Evolutionary conservation across 73 alveolate genomes (phyloP).

Genomic region (Paramecium octaurelia): DNA sequence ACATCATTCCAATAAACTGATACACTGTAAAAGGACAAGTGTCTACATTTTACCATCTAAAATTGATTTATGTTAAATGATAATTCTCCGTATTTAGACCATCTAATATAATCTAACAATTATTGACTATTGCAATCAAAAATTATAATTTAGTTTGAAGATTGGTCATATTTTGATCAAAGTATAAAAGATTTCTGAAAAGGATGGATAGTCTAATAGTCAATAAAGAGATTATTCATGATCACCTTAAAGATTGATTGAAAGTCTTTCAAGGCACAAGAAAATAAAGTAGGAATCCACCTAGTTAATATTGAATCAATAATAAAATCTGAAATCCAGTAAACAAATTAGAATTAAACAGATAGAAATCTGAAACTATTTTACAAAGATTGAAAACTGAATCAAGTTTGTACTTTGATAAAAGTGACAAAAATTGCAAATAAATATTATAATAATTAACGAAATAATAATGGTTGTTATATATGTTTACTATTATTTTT

Average conservation of each 20-base stretch:
- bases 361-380: background rate
- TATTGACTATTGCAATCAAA: background rate
- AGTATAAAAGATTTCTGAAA: background rate
- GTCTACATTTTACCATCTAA: background rate
- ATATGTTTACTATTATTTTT: background rate
- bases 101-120: background rate
- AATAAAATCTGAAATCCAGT: background rate
- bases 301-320: background rate
- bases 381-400: background rate
- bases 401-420: background rate
- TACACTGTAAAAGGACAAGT: background rate
- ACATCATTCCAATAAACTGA: background rate
- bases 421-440: background rate
- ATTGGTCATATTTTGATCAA: background rate
- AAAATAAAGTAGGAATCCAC: background rate
- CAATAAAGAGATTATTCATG: background rate
- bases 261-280: background rate
- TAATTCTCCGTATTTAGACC: background rate
- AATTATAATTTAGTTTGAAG: background rate
- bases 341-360: background rate
- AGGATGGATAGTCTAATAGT: too few species aligned
- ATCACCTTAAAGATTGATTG: background rate
- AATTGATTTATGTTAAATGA: background rate
- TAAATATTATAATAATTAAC: background rate
- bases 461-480: background rate